Evolutionary conservation across 2,329 filamentous ascomycete species (phyloP).

Genomic region (Incumbomyces delicatus): DNA sequence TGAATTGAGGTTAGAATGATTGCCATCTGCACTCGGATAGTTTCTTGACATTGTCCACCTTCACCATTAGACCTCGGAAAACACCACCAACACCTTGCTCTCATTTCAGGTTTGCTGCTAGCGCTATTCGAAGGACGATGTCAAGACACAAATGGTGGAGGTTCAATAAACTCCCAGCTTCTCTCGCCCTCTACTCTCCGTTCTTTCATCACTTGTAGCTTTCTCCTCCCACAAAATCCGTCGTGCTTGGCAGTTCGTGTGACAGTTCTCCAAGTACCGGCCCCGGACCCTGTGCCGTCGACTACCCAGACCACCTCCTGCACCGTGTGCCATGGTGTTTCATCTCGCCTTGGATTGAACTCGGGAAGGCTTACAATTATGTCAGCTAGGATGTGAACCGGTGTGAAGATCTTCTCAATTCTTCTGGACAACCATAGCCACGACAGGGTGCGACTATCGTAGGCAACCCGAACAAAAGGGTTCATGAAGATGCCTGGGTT

Average conservation of each 20-base stretch:
- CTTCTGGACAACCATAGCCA: conserved; percentile 53
- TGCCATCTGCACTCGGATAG: too few relatives aligned
- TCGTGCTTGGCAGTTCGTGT: conserved; percentile 32
- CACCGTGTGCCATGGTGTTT: conserved; percentile 45
- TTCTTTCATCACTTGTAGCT: conserved; percentile 36
- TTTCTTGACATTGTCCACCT: neutral
- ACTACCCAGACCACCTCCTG: conserved; percentile 34
- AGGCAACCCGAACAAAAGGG: conserved; percentile 63
- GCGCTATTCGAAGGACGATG: conserved; percentile 11
- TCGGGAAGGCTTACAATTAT: conserved; percentile 47
- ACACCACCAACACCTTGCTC: neutral
- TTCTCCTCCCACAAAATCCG: conserved; percentile 36
- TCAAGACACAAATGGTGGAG: neutral
- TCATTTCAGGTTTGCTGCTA: conserved; percentile 4
- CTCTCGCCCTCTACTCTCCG: conserved; percentile 33
- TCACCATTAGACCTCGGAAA: neutral
- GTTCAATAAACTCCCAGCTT: conserved; percentile 33
- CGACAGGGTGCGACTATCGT: conserved; percentile 46
- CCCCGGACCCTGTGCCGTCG: conserved; percentile 21
- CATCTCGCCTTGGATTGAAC: conserved; percentile 50
- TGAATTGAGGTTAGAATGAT: too few relatives aligned
- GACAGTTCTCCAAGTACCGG: conserved; percentile 31
- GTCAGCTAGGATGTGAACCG: conserved; percentile 51
- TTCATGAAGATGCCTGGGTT: conserved; percentile 62
- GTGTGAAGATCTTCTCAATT: conserved; percentile 55